Evolutionary conservation across 2,329 filamentous ascomycete genomes (phyloP).

Genomic region (Helminthosporium solani): DNA sequence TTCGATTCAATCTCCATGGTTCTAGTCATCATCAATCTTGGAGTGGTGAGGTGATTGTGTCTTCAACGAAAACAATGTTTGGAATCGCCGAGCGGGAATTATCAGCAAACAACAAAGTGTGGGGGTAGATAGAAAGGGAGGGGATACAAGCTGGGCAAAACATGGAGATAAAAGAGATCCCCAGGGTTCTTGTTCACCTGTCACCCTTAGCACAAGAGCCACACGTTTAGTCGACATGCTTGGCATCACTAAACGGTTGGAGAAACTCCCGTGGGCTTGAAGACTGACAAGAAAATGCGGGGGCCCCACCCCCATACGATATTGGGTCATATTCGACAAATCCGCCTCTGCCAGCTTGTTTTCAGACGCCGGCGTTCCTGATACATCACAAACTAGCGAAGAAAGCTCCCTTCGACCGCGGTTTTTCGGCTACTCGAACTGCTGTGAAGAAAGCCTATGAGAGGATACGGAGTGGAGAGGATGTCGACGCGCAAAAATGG

Average conservation of each 20-base stretch:
- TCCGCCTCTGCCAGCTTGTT: slow-evolving; percentile 1
- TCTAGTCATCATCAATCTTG: slow-evolving; percentile 12
- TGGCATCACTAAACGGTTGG: slow-evolving; percentile 16
- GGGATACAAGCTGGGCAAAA: slow-evolving; percentile 3
- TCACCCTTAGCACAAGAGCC: slow-evolving; percentile 6
- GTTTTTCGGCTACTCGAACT: not conserved
- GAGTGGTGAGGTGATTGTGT: not conserved
- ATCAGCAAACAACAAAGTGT: slow-evolving; percentile 3
- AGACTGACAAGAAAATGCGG: slow-evolving; percentile 19
- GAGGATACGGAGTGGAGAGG: no score
- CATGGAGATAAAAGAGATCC: slow-evolving; percentile 15
- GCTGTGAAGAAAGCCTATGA: no score
- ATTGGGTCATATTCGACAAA: slow-evolving; percentile 8
- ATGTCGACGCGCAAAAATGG: not conserved
- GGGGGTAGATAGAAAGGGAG: slow-evolving; percentile 10
- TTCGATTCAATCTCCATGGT: slow-evolving; percentile 13
- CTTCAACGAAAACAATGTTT: not conserved
- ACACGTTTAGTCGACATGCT: slow-evolving; percentile 15
- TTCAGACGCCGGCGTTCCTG: not conserved
- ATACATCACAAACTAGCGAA: no score
- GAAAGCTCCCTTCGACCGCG: no score
- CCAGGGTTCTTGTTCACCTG: slow-evolving; percentile 6
- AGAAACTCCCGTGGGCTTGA: slow-evolving; percentile 3
- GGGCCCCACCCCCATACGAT: slow-evolving; percentile 30
- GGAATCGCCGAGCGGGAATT: not conserved